Evolutionary conservation across 805 yeast species (phyloP), one percentile per base, ranked within the genome.

Genomic region (Wickerhamiella australiensis): DNA sequence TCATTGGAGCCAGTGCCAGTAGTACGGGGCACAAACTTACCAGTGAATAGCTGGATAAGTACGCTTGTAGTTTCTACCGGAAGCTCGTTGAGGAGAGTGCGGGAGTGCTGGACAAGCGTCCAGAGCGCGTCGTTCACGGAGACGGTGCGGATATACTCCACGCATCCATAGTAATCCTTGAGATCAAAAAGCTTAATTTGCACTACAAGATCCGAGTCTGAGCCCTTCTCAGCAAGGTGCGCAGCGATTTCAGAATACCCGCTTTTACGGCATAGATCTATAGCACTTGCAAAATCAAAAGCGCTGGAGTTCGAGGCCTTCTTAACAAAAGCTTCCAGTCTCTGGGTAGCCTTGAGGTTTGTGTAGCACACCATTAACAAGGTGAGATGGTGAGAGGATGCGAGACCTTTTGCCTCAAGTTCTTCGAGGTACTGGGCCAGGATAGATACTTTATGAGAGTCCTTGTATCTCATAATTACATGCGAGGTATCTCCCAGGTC

Each of bases 41-140:
- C 96, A 0, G 97, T 90, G 61, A 90, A 92, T 0, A 90, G 82
- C 25, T 83, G 82, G 46, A 92, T 87, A 51, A 90, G 68, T 33
- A 92, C 65, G 26, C 80, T 80, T 1, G 95, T 87, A 0, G 95
- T 82, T 50, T 82, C 86, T 51, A 82, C 75, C 0, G 97, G 96
- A 35, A 77, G 66, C 42, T 70, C 61, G 33, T 82, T 83, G 44
- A 90, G 68, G 25, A 90, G 65, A 1, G 66, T 59, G 52, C 84
- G 78, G 2, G 90, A 80, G 58, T 75, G 78, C 25, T 79, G 79
- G 6, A 79, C 74, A 46, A 88, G 66, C 7, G 85, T 79, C 37
- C 90, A 68, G 25, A 88, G 65, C 3, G 86, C 76, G 47, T 88
- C 96, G 57, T 84, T 87, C 20, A 85, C 78, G 0, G 80, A 71